Evolutionary conservation across 2,329 filamentous ascomycete genomes (phyloP), one percentile per base, ranked within the genome.

Genomic region (Cercospora brassicicola): DNA sequence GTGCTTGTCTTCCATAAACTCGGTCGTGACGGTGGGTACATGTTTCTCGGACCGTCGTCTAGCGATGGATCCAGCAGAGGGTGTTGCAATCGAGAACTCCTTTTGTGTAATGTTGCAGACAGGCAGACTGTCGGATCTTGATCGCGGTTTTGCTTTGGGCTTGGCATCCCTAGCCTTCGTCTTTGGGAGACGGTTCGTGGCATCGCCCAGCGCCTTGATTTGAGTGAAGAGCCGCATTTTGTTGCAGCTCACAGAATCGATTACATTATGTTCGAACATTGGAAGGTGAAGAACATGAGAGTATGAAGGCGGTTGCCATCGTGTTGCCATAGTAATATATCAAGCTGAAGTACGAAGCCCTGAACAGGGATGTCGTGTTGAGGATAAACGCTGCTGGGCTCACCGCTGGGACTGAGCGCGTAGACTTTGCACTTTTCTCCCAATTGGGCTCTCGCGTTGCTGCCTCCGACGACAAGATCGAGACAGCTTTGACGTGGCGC

Each of bases 301-400:
- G 26, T 39, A 62, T 62, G 42, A 33, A 42, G 30, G 42, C 28
- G 11, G 23, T 65, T 10, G 33, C 56, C 23, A 55, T 15, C 9
- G 8, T 30, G 64, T 65, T 65, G 64, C 64, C 64, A 55, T 30
- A 55, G 64, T 39, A 61, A 65, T 65, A 36, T 60, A 60, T n/a
- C 28, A 39, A 55, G 42, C 42, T 61, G 56, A 45, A 33, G n/a
- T 26, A 45, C 45, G 57, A 28, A 30, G 30, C 42, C 18, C 55
- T 42, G 28, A 23, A 61, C 64, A 65, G 56, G 64, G 64, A 65
- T 65, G 64, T 18, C 26, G 48, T 61, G 39, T 42, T 61, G 62
- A 30, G 48, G 20, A 45, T 42, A 31, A 11, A 6, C 31, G 62
- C 53, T 31, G 53, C 51, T 57, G 62, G 26, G 62, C 51, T 59